A percentile compares a stretch with the other conserved stretches of the same genome.
phyloP scores from a whole-genome alignment of 306 rosid genomes.

The cucumber (Cucumis sativus) region DNA sequence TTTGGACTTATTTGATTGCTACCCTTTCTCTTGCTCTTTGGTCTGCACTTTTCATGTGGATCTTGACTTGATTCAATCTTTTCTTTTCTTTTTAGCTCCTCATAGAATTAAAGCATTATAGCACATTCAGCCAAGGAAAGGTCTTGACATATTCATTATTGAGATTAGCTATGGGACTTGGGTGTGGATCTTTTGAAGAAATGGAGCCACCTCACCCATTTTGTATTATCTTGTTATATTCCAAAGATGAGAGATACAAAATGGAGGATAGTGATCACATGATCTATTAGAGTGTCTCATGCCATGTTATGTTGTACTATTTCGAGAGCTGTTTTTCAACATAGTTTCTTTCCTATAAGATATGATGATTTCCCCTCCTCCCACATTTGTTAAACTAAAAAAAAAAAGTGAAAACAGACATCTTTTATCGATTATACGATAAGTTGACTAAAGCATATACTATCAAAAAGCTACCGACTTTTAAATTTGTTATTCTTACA shows the following conservation, averaged over 20 bases:
- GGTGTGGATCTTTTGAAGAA: not conserved
- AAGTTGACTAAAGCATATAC: too few species aligned
- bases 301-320: not conserved
- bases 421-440: too few species aligned
- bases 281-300: not conserved
- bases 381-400: not conserved
- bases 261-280: not conserved
- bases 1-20: conserved; percentile 73
- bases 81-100: not conserved
- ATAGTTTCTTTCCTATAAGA: not conserved
- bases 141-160: too few species aligned
- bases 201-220: not conserved
- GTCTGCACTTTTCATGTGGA: conserved; percentile 66
- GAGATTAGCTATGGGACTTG: too few species aligned
- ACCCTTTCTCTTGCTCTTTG: conserved; percentile 63
- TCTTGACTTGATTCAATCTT: conserved; percentile 12
- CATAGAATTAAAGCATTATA: too few species aligned
- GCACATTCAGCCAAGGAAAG: too few species aligned
- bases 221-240: not conserved
- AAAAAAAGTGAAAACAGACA: not conserved
- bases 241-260: too few species aligned
- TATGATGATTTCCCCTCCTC: not conserved
- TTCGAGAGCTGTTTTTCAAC: not conserved
- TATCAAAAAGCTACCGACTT: too few species aligned
- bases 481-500: too few species aligned